phyloP scores from a whole-genome alignment of 768 basidiomycete species.

The Agaricus bisporus region DNA sequence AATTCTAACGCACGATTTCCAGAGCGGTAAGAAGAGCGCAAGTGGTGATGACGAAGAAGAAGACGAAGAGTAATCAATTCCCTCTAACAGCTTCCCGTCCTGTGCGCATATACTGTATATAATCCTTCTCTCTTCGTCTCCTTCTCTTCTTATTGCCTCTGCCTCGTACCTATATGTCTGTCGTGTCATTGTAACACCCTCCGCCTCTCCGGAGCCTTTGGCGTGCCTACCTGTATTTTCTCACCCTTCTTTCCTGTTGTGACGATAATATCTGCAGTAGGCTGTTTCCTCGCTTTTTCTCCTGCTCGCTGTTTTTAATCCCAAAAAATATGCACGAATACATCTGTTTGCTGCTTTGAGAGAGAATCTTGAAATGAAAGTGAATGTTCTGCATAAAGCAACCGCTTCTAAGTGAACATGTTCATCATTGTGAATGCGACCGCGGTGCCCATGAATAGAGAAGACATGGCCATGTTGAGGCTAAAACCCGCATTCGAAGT shows the following conservation, averaged over 20 bases:
- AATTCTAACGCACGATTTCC: background rate
- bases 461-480: too few relatives aligned
- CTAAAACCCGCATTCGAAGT: too few relatives aligned
- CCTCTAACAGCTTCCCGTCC: background rate
- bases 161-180: constrained; percentile 1
- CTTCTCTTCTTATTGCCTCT: background rate
- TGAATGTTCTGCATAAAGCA: too few relatives aligned
- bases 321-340: too few relatives aligned
- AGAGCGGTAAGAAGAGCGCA: constrained; percentile 21
- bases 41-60: constrained; percentile 28
- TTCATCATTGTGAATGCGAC: too few relatives aligned
- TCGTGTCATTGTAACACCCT: background rate
- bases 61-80: constrained; percentile 18
- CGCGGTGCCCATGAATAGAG: too few relatives aligned
- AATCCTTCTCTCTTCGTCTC: constrained; percentile 4
- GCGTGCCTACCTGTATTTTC: constrained; percentile 3
- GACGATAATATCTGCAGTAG: background rate
- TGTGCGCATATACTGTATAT: constrained; percentile 9
- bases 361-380: too few relatives aligned
- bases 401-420: too few relatives aligned
- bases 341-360: too few relatives aligned
- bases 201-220: background rate
- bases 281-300: background rate
- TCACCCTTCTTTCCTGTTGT: background rate
- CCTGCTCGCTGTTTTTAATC: background rate